Evolutionary conservation across 2,329 filamentous ascomycete genomes (phyloP).

Genomic region (Aphanocladium album): DNA sequence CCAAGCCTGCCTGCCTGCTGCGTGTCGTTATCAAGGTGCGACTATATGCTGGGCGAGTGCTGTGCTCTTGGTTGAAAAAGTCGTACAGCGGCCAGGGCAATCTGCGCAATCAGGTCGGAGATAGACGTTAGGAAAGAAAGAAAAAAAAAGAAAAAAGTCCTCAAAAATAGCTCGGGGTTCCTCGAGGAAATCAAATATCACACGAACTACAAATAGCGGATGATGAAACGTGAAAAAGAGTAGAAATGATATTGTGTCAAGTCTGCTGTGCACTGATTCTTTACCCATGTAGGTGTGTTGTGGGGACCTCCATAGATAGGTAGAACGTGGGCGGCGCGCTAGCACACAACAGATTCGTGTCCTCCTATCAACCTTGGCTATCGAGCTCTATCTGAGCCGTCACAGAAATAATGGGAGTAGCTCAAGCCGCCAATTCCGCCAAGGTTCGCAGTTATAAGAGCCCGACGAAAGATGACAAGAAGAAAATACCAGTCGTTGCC

Average conservation of each 20-base stretch:
- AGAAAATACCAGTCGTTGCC: neutral
- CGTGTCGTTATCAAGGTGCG: neutral
- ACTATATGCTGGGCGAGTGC: neutral
- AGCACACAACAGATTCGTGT: neutral
- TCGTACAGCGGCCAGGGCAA: neutral
- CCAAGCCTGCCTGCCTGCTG: neutral
- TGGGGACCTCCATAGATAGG: neutral
- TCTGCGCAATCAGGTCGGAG: constrained; percentile 6
- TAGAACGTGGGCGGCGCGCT: neutral
- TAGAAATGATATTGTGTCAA: too few relatives aligned
- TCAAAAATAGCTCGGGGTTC: neutral
- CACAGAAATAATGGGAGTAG: neutral
- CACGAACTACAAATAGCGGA: neutral
- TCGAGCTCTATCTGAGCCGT: too few relatives aligned
- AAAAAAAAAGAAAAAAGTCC: neutral
- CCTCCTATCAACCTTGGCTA: neutral
- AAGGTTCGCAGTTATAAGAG: neutral
- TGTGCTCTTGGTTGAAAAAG: neutral
- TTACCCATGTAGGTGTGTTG: too few relatives aligned
- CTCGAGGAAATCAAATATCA: neutral
- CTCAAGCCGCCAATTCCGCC: neutral
- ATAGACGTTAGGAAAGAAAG: constrained; percentile 6
- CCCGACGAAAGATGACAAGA: neutral
- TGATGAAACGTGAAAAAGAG: neutral
- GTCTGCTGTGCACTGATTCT: too few relatives aligned